Base-by-base conservation (phyloP, 2,329 filamentous ascomycete genomes). In the Penicillium sp. region DNA sequence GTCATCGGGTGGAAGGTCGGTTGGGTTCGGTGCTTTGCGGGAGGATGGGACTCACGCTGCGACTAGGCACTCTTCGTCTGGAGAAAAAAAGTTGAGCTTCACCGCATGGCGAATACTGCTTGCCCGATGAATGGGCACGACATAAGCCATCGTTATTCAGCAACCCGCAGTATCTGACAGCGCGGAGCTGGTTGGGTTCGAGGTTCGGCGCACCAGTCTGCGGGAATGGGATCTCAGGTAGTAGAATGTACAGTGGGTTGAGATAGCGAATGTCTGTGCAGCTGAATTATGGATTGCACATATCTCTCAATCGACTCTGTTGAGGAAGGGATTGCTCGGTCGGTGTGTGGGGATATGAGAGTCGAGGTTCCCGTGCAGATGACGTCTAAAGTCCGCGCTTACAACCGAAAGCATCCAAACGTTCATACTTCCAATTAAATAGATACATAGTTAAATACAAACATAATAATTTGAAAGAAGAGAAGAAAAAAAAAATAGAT, bases 41-140 rank as follows among this genome's bases (percentile, higher is more conserved):
- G 27, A 18, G 42, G 44, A n/a, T 34, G 32, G 40, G 60, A 75
- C 90, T 76, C 82, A 97, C 92, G 91, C 91, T 67, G 97, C 80
- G 50, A 97, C 85, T 59, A 99, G 79, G 65, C 90, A 91, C 66
- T 96, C 89, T 58, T 91, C 85, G 48, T 89, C 84, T 5, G 84
- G 77, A 41, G 84, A 82, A 49, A 96, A 79, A 65, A 97, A 87
- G 65, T 85, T 86, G 57, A 93, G 82, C 69, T 88, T 90, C 62
- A 97, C 74, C 15, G 92, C 93, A 82, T 96, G 89, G 52, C 92
- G 86, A 60, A 97, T 86, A 77, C 91, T 96, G 72, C 90, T 97
- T 25, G 94, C 89, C 65, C 87, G 84, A 74, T 99, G 94, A 54
- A 99, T 94, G 38, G 94, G 92, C 58, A 91, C 91, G 67, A 99